Evolutionary conservation across 257 asterid genomes (phyloP).

Genomic region (Cynanchum wilfordii): DNA sequence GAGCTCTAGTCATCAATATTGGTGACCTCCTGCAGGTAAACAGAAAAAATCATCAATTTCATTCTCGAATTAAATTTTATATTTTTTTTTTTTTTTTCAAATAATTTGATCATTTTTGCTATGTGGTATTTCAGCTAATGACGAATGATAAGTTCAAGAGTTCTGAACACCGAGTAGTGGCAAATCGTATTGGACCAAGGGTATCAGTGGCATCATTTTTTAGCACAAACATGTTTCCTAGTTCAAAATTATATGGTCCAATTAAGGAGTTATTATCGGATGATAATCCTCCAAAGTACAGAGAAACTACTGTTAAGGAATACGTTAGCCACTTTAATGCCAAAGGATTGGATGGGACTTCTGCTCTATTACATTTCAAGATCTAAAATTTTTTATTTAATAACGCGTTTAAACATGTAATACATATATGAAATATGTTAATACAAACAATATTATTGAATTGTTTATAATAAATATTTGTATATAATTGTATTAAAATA

Average conservation of each 20-base stretch:
- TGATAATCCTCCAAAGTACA: constrained; percentile 28
- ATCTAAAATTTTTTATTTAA: too few relatives aligned
- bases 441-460: too few relatives aligned
- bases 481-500: too few relatives aligned
- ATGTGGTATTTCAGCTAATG: constrained; percentile 18
- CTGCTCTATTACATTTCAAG: constrained; percentile 23
- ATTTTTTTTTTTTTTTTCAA: too few relatives aligned
- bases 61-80: too few relatives aligned
- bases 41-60: too few relatives aligned
- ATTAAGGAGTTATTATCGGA: constrained; percentile 18
- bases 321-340: constrained; percentile 6
- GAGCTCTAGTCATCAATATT: constrained; percentile 26
- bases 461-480: too few relatives aligned
- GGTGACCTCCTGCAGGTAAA: constrained; percentile 32
- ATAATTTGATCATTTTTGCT: too few relatives aligned
- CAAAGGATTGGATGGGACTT: constrained; percentile 21
- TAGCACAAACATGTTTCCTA: constrained; percentile 18
- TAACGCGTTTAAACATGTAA: too few relatives aligned
- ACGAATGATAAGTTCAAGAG: constrained; percentile 27
- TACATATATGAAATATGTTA: too few relatives aligned
- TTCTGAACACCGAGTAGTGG: constrained; percentile 24
- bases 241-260: constrained; percentile 22
- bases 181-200: constrained; percentile 22
- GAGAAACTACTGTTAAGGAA: constrained; percentile 19
- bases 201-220: constrained; percentile 28